Evolutionary conservation across 495 filamentous ascomycete species (phyloP), one percentile per base, ranked within the genome.

Genomic region (Aspergillus incahuasiensis): DNA sequence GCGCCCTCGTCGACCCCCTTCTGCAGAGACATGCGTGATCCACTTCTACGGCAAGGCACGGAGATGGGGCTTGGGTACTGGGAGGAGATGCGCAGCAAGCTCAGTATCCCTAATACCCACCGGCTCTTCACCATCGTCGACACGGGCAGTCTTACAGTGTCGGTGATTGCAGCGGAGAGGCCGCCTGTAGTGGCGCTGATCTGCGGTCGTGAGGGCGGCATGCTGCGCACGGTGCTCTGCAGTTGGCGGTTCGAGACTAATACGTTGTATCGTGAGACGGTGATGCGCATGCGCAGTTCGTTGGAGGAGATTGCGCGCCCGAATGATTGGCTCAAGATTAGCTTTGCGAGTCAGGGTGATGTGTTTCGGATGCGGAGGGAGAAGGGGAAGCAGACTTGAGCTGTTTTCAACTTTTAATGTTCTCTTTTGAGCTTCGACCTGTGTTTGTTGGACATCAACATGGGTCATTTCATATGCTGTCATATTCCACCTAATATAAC

Each of bases 281-380:
- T 54, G 11, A 30, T 30, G 44, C 44, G 44, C 22, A 46, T 46
- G 44, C 44, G 44, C 44, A 46, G 44, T 22, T 46, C 44, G 22
- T 3, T 30, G 44, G 44, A 46, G 12, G 44, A 28, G 21, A 46
- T 28, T 21, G 44, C 44, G 2, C 7, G 6, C 11, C 44, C 44
- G 9, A 46, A 46, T 8, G 44, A 46, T 16, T 46, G 44, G 44
- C 44, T 46, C 5, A 46, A 46, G 15, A 21, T 46, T 8, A 46
- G 44, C n/a, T 18, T 46, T 6, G 44, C 44, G 1, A 46, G 44
- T 15, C 44, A 46, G 44, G 44, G 44, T 1, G 44, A 46, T 30
- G 44, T 46, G 2, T 9, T 13, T 3, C 21, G 44, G 21, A 46
- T 46, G 42, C 39, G 39, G 8, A 4, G 13, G n/a, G 8, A 1